Percentiles rank a stretch among this genome's conserved stretches.
phyloP scores from a whole-genome alignment of 2,329 filamentous ascomycete genomes.

The Fusarium algeriense region DNA sequence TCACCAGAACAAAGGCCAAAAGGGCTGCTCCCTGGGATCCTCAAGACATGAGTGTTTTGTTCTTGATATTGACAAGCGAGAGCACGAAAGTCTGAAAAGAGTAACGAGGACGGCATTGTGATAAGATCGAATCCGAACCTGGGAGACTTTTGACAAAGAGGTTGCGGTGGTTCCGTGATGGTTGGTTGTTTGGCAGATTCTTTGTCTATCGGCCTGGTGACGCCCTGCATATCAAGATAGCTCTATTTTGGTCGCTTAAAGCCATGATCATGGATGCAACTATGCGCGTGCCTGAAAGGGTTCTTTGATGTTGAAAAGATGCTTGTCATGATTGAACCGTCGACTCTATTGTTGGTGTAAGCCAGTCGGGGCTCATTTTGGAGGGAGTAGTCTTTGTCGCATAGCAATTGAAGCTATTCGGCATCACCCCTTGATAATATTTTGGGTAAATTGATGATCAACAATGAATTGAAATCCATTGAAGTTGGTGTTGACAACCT shows the following conservation, averaged over 20 bases:
- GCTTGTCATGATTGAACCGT: slow-evolving; percentile 14
- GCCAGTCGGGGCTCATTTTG: slow-evolving; percentile 1
- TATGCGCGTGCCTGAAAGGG: slow-evolving; percentile 3
- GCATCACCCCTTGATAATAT: neutral
- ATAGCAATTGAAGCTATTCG: slow-evolving; percentile 2
- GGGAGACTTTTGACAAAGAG: slow-evolving; percentile 29
- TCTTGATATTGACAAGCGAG: slow-evolving; percentile 6
- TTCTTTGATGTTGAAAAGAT: slow-evolving; percentile 31
- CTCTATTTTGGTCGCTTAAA: slow-evolving; percentile 24
- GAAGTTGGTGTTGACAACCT: slow-evolving; percentile 24
- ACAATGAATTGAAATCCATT: slow-evolving; percentile 24
- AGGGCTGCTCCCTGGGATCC: neutral
- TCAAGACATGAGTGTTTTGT: slow-evolving; percentile 1
- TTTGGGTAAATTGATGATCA: neutral
- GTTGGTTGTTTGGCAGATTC: slow-evolving; percentile 19
- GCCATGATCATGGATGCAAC: neutral
- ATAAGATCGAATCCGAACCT: slow-evolving; percentile 16
- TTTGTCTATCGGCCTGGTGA: slow-evolving; percentile 34
- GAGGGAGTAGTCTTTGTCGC: slow-evolving; percentile 28
- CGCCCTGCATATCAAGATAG: neutral
- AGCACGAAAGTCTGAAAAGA: slow-evolving; percentile 3
- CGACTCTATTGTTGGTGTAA: slow-evolving; percentile 34
- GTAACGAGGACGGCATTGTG: slow-evolving; percentile 27
- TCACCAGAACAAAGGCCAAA: slow-evolving; percentile 36
- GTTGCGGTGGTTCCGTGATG: slow-evolving; percentile 14